Base-by-base conservation (phyloP, 2,329 filamentous ascomycete genomes). In the Diplocarpon mali region DNA sequence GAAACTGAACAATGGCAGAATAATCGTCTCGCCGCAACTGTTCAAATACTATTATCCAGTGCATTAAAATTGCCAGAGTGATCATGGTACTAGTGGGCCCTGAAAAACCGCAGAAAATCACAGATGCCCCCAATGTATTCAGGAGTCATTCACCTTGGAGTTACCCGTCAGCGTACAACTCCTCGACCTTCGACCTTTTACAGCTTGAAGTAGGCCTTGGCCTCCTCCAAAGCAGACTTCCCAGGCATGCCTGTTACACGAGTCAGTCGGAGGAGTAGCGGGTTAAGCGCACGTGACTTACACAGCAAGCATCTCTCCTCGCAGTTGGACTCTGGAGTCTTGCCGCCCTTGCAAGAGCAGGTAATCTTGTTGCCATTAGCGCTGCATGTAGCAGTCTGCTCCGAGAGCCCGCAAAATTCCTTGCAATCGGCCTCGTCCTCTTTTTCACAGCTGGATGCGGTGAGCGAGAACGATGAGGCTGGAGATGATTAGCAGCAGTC, bases 281-380 rank as follows among this genome's bases (percentile, higher is more conserved):
- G 8, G 20, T 41, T 31, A 28, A 12, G 10, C 9, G 10, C 47
- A 49, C 49, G 45, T 49, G 49, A 52, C 49, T 27, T 52, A 52
- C 49, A 52, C 39, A 52, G 45, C 32, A 52, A 39, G 39, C 49
- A 52, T 40, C 49, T 49, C 42, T 52, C 49, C 40, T 52, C 49
- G 40, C 49, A 52, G n/a, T 52, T 52, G 8, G 47, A 40, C n/a
- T 46, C 47, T 32, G 30, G 30, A 35, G 32, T 44, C 49, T 52
- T 52, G 14, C 49, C 49, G 17, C 49, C 49, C 42, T 52, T 52
- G 39, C 49, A 52, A 15, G 36, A 52, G 35, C 49, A 52, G 39
- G 49, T 52, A 16, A 52, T 42, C 11, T 52, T 52, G 42, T 52
- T 47, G 9, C 49, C 49, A 8, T 46, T 47, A 31, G 49, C 49